Percentiles rank a stretch among this genome's conserved stretches.
phyloP scores from a whole-genome alignment of 2,329 filamentous ascomycete species.

The Aspergillus quadricinctus region DNA sequence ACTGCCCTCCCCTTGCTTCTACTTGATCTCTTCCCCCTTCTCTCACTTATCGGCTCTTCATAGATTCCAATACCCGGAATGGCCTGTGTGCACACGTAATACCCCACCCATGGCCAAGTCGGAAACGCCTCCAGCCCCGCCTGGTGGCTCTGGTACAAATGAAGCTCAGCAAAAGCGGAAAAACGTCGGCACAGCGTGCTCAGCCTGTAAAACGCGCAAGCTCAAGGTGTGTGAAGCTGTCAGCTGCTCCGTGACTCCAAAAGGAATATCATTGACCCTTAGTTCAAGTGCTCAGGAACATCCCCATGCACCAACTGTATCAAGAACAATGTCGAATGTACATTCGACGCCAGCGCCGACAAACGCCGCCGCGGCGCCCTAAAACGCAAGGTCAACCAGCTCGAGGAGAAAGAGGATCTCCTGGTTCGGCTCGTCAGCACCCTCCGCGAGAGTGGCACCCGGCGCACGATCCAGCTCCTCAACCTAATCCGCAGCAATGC shows the following conservation, averaged over 20 bases:
- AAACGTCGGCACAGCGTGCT: constrained; percentile 22
- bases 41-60: not conserved
- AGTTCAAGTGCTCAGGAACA: constrained; percentile 19
- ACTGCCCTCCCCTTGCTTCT: not conserved
- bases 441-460: constrained; percentile 19
- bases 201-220: constrained; percentile 22
- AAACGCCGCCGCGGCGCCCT: constrained; percentile 20
- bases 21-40: not conserved
- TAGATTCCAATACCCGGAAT: constrained; percentile 1
- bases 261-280: not conserved
- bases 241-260: not conserved
- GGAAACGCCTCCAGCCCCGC: constrained; percentile 13
- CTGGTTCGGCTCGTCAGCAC: constrained; percentile 20
- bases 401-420: constrained; percentile 24
- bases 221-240: constrained; percentile 16
- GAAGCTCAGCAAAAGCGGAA: constrained; percentile 16
- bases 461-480: constrained; percentile 16
- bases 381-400: constrained; percentile 22
- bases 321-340: constrained; percentile 19
- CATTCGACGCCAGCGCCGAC: constrained; percentile 18
- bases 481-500: constrained; percentile 26
- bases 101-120: constrained; percentile 10
- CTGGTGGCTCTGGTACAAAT: constrained; percentile 7
- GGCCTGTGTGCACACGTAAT: constrained; percentile 4
- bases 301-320: constrained; percentile 22